Evolutionary conservation across 2,329 filamentous ascomycete genomes (phyloP).

Genomic region (Cladophialophora carrionii): DNA sequence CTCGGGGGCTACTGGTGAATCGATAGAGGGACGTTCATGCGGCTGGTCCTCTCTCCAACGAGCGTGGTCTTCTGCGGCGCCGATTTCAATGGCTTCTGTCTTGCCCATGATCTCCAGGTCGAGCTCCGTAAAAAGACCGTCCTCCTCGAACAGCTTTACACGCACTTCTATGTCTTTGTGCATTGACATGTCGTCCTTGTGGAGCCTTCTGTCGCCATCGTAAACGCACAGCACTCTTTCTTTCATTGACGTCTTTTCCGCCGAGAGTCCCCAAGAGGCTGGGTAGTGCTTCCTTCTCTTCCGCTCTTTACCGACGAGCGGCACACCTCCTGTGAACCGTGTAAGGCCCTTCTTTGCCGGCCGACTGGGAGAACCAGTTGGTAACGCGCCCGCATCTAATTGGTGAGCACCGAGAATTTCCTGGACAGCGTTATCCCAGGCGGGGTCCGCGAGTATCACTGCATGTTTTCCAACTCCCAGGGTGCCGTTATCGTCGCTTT

Average conservation of each 20-base stretch:
- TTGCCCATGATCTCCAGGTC: background rate
- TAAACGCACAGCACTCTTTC: slow-evolving; percentile 94
- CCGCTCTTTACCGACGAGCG: background rate
- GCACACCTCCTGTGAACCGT: background rate
- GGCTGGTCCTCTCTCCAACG: background rate
- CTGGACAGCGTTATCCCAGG: background rate
- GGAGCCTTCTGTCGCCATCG: slow-evolving; percentile 81
- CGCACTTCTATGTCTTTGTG: background rate
- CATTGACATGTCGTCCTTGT: slow-evolving; percentile 82
- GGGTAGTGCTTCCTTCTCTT: slow-evolving; percentile 89
- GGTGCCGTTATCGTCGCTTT: slow-evolving; percentile 60
- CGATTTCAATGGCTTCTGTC: background rate
- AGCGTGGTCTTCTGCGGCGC: background rate
- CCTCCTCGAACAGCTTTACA: background rate
- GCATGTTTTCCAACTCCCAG: background rate
- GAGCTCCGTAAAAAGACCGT: background rate
- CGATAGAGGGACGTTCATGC: background rate
- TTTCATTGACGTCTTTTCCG: slow-evolving; percentile 96
- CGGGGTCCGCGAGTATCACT: background rate
- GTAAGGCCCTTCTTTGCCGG: background rate
- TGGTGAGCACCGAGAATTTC: background rate
- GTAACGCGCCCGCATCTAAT: background rate
- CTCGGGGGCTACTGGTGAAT: background rate
- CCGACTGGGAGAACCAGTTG: background rate
- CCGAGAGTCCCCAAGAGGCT: slow-evolving; percentile 86